Evolutionary conservation across 306 rosid genomes (phyloP), one percentile per base, ranked within the genome.

Genomic region (Rosa chinensis): DNA sequence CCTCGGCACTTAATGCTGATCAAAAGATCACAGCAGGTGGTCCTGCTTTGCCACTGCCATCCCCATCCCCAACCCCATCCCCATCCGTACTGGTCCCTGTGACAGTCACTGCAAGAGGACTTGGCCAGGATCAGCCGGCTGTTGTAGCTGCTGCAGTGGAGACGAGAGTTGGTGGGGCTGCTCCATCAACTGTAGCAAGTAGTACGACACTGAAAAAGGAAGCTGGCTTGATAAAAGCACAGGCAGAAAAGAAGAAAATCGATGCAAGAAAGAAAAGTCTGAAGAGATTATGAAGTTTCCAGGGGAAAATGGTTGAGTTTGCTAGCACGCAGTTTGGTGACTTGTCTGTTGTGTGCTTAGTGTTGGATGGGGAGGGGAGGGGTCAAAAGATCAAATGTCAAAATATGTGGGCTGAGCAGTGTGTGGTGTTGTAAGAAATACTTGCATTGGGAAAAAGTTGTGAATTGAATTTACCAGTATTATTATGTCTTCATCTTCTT

Each of bases 221-320:
- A 84, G 84, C 76, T 59, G 92, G 82, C 52, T 79, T 71, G 58
- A 66, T 88, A 45, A 96, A 91, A 83, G 90, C 84, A 73, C 96
- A 87, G 73, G 89, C 87, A 44, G 98, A 90, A 84, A 96, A 96
- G 93, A 95, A 95, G 93, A 96, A 91, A 85, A 79, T 91, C 28
- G 99, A 96, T 78, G 99, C 98, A 23, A 91, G 98, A 88, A 96
- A 96, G 97, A 96, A 89, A 81, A 96, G 99, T 71, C 84, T 96
- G 89, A 96, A 96, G 88, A 93, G 99, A 91, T 90, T 93, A 89
- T 96, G 58, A 91, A 63, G 77, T 72, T 69, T 18, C 1, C 12
- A 52, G 53, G 45, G 80, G 25, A 35, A 43, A 79, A 81, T 71
- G 66, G 77, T 80, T 81, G 85, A 85, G 79, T 77, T 70, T 55